Percentiles rank a stretch among this genome's conserved stretches.
Conservation (phyloP, 345 rosid species). For the Streptanthus diversifolius region DNA sequence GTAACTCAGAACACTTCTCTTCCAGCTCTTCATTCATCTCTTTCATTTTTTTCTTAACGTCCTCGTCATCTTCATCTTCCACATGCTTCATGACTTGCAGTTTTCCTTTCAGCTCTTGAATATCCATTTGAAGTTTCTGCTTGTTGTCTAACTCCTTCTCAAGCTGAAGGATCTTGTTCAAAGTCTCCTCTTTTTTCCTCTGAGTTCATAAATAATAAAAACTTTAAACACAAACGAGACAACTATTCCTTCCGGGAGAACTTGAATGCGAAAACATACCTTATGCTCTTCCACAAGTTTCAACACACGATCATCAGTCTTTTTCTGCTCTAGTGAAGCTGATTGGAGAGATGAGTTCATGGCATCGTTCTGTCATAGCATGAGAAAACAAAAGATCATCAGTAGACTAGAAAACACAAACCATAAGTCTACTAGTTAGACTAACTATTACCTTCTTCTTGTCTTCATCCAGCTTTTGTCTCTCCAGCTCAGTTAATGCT, state of each 20-base stretch:
- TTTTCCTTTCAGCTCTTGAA: constrained; percentile 78
- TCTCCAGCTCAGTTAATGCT: constrained; percentile 75
- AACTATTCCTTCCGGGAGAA: no score
- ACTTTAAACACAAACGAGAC: neutral
- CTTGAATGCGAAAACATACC: constrained; percentile 33
- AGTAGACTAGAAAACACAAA: constrained; percentile 20
- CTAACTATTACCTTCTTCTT: constrained; percentile 56
- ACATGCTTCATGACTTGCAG: constrained; percentile 62
- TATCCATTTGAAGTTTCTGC: constrained; percentile 86
- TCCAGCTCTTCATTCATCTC: constrained; percentile 60
- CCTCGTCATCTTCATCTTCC: constrained; percentile 69
- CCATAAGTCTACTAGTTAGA: neutral
- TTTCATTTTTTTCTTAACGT: constrained; percentile 56
- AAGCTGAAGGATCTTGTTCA: constrained; percentile 56
- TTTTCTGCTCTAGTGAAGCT: constrained; percentile 79
- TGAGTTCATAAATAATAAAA: constrained; percentile 33
- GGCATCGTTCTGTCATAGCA: constrained; percentile 47
- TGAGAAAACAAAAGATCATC: constrained; percentile 12
- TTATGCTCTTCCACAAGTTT: constrained; percentile 78
- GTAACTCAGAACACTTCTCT: constrained; percentile 50
- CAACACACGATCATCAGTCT: constrained; percentile 66
- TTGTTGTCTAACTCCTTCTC: constrained; percentile 63
- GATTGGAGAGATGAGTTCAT: constrained; percentile 60
- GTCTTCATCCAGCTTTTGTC: constrained; percentile 79
- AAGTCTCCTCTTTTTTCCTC: constrained; percentile 76